Base-by-base conservation (phyloP, 148 eudicot species). In the Pharnaceum exiguum region DNA sequence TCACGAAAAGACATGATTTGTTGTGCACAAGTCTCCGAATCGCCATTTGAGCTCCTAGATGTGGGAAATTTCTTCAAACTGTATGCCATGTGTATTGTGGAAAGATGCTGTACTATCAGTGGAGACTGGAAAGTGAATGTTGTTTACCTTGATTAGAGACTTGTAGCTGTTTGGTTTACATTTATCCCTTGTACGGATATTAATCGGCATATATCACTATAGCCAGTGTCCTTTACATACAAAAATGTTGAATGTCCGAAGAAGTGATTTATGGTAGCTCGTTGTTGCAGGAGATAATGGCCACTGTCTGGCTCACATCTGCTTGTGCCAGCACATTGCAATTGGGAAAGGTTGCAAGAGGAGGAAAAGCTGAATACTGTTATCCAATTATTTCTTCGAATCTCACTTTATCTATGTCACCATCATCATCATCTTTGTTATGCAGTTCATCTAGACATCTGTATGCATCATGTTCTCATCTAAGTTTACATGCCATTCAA, bases 311-410 rank as follows among this genome's bases (percentile, higher is more conserved):
- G 57, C 26, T 55, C 1, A 21, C 28, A 15, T 27, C 42, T 26
- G 52, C 69, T 48, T 28, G 40, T 51, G 26, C 54, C 21, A 30
- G 38, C 56, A 27, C 46, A 39, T 51, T 47, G 45, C 63, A 40
- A 19, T 49, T 5, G 21, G 50, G 27, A 19, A 36, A 49, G 19
- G 53, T 22, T 12, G 44, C 42, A 30, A 49, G 27, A 25, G 63
- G 42, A 42, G 32, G 46, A 57, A 24, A 45, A 32, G 15, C 11
- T 32, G 10, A 26, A 12, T 7, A 43, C 23, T 19, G 19, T 25
- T 23, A 38, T 42, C 58, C 5, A 36, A 15, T 37, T 11, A 3
- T 55, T 9, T 38, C 52, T 48, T 35, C 46, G 25, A 68, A 54
- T 37, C 60, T 43, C 45, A 13, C 3, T 18, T 52, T 52, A 1